These are phyloP conservation scores for Nicotiana tomentosiformis DNA, from an alignment of 257 asterid species.

Conservation along the genomic window DNA sequence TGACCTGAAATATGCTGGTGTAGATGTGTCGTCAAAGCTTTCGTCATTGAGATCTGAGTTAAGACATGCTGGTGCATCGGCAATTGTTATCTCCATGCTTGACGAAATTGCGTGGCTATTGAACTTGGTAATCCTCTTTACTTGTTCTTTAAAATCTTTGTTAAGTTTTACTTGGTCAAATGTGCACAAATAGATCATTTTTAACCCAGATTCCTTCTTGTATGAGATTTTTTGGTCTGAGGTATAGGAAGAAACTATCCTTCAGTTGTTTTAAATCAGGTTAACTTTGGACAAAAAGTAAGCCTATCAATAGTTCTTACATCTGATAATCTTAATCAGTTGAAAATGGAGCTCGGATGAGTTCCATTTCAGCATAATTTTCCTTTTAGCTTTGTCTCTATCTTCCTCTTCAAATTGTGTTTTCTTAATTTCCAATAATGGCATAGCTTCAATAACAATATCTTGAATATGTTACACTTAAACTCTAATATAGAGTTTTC, in stretches of 20 bases:
- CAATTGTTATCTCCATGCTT: constrained; percentile 82
- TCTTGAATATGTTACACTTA: not conserved
- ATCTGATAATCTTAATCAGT: not conserved
- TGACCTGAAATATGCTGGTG: constrained; percentile 80
- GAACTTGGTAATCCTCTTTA: constrained; percentile 67
- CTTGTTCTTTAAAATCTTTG: not conserved
- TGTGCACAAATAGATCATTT: not conserved
- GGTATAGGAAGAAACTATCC: constrained; percentile 3
- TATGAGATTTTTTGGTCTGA: not conserved
- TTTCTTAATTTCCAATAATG: not conserved
- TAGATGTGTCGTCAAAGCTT: constrained; percentile 74
- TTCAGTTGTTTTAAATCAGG: not conserved
- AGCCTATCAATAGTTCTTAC: not conserved
- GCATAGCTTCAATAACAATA: not conserved
- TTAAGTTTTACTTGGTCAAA: not conserved
- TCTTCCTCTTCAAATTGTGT: not conserved
- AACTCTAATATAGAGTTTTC: not conserved
- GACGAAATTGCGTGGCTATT: constrained; percentile 98
- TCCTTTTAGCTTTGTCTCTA: not conserved
- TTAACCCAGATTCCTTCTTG: not conserved
- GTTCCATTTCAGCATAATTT: not conserved
- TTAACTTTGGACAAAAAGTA: not conserved
- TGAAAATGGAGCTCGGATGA: not conserved
- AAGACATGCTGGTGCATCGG: constrained; percentile 69
- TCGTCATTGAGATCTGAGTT: constrained; percentile 71